These are phyloP conservation scores for Petasospora rhodanensis DNA, from an alignment of 1,139 yeast species.

Conservation along the genomic window DNA sequence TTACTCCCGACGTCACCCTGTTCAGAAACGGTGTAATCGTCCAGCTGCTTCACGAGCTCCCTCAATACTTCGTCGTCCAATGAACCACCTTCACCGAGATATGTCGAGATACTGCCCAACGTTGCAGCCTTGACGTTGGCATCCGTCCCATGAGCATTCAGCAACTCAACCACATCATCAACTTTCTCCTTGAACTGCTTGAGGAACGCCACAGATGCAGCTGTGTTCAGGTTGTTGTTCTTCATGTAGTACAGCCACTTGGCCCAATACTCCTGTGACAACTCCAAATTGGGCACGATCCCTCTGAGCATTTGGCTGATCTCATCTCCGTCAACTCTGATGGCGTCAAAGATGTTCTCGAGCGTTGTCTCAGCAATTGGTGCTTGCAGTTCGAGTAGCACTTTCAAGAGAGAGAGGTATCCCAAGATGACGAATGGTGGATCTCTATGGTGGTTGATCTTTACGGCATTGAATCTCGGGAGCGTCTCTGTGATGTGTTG, in stretches of 20 bases:
- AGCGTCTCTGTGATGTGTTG: constrained; percentile 1
- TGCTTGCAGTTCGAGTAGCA: constrained; percentile 5
- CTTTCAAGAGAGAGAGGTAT: constrained; percentile 16
- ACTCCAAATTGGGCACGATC: constrained; percentile 13
- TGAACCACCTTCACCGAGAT: constrained; percentile 1
- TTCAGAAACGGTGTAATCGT: constrained; percentile 63
- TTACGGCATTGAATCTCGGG: constrained; percentile 10
- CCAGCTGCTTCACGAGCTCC: constrained; percentile 33
- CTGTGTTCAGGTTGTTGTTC: constrained; percentile 18
- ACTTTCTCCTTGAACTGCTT: constrained; percentile 7
- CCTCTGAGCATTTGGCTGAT: constrained; percentile 6
- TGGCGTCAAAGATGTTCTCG: constrained; percentile 19
- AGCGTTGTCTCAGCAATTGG: constrained; percentile 2
- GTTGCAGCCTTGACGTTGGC: constrained; percentile 17
- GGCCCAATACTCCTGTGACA: constrained; percentile 8
- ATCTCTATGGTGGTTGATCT: constrained; percentile 23
- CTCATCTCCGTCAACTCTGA: constrained; percentile 17
- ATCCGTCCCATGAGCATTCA: constrained; percentile 14
- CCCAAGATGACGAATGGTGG: constrained; percentile 17
- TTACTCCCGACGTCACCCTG: constrained; percentile 81
- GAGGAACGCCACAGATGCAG: constrained; percentile 17
- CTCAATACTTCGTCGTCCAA: constrained; percentile 3
- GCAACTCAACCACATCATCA: constrained; percentile 13
- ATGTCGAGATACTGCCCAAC: constrained; percentile 16
- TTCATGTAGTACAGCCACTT: constrained; percentile 23